phyloP scores from a whole-genome alignment of 495 filamentous ascomycete species.

The Aspergillus carlsbadensis region DNA sequence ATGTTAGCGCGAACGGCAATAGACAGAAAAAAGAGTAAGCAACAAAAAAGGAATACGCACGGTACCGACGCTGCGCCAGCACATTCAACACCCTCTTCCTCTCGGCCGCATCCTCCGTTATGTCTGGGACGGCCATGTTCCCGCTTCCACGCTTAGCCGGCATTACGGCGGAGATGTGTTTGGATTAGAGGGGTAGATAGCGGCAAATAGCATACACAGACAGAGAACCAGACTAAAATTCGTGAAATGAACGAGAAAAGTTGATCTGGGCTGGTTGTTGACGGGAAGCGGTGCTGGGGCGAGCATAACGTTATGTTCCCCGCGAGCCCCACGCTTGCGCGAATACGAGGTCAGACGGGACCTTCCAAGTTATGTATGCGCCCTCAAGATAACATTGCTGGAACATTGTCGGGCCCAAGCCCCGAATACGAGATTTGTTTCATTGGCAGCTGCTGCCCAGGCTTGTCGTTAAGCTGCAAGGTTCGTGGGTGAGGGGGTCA shows the following conservation, averaged over 20 bases:
- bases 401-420: background rate
- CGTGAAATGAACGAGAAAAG: no score
- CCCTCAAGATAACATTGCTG: no score
- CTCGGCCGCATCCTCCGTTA: slow-evolving; percentile 37
- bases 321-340: background rate
- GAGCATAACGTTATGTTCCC: slow-evolving; percentile 3
- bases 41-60: slow-evolving; percentile 24
- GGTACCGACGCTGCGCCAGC: slow-evolving; percentile 50
- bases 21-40: background rate
- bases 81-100: slow-evolving; percentile 50
- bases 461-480: background rate
- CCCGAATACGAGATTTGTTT: background rate
- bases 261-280: no score
- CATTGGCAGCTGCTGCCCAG: background rate
- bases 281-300: no score
- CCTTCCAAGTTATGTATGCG: background rate
- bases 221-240: no score
- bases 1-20: background rate
- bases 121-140: slow-evolving; percentile 11
- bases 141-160: background rate
- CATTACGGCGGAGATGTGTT: background rate
- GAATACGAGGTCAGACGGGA: background rate
- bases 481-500: background rate
- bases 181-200: no score
- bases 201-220: no score